These are phyloP conservation scores for Clarireedia sp. DNA, from an alignment of 2,329 filamentous ascomycete genomes.

Conservation along the genomic window DNA sequence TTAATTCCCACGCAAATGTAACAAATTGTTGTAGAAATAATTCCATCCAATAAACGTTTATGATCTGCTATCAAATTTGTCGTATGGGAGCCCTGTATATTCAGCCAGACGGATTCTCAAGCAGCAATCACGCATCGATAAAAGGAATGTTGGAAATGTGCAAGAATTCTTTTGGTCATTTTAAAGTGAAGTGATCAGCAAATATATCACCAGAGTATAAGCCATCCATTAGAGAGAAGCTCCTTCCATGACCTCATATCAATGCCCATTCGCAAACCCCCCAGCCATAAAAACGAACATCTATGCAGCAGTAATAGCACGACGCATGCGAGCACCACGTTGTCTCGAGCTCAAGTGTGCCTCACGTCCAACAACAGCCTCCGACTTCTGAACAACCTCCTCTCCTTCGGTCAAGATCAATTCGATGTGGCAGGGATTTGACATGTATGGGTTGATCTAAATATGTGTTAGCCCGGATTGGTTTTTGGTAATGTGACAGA, in stretches of 20 bases:
- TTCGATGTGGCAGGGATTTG: conserved; percentile 99
- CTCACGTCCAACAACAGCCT: conserved; percentile 57
- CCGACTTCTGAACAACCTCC: conserved; percentile 89
- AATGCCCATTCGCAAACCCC: conserved; percentile 22
- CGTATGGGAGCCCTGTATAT: not conserved
- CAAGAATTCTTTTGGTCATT: conserved; percentile 10
- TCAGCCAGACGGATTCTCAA: not conserved
- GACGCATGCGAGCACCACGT: conserved; percentile 63
- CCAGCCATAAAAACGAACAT: conserved; percentile 26
- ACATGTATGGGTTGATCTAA: conserved; percentile 99
- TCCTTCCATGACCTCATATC: conserved; percentile 18
- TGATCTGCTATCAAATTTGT: not conserved
- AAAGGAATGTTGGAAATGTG: not conserved
- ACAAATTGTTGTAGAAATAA: too few relatives aligned
- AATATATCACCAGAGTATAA: conserved; percentile 28
- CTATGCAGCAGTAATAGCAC: conserved; percentile 60
- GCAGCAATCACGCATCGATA: too few relatives aligned
- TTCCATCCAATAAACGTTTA: too few relatives aligned
- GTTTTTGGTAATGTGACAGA: not conserved
- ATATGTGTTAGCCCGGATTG: not conserved
- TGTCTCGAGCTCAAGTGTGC: conserved; percentile 75
- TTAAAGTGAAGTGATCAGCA: conserved; percentile 9
- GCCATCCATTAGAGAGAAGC: conserved; percentile 19
- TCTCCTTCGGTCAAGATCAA: conserved; percentile 97
- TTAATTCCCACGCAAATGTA: too few relatives aligned